phyloP scores from a whole-genome alignment of 2,329 filamentous ascomycete species.

The Emergomyces pasteurianus region DNA sequence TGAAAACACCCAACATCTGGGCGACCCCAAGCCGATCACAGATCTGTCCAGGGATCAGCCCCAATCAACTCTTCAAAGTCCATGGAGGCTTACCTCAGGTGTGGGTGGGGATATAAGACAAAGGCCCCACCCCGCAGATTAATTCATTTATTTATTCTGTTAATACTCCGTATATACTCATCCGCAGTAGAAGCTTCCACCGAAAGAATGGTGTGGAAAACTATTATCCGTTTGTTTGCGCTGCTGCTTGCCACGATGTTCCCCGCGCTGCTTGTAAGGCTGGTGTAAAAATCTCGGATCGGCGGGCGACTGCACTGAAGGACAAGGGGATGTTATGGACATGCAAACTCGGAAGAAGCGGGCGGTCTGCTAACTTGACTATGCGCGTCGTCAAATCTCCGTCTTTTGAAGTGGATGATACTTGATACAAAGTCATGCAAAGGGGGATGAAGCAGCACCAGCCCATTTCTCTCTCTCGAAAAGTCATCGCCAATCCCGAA shows the following conservation, averaged over 20 bases:
- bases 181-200: not conserved
- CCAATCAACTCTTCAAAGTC: not conserved
- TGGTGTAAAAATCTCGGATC: not conserved
- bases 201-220: not conserved
- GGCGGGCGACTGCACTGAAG: not conserved
- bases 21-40: not conserved
- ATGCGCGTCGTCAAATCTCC: not conserved
- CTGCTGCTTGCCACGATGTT: not conserved
- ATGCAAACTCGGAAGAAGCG: not conserved
- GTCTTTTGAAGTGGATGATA: not conserved
- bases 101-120: not conserved
- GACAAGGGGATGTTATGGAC: not conserved
- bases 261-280: not conserved
- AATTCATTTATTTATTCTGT: too few species aligned
- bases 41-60: not conserved
- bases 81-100: not conserved
- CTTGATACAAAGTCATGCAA: not conserved
- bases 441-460: not conserved
- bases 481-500: too few species aligned
- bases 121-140: not conserved
- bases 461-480: too few species aligned
- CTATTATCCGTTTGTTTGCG: too few species aligned
- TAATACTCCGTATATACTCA: too few species aligned
- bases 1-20: not conserved
- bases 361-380: not conserved